These are phyloP conservation scores for Coemansia nantahalensis DNA, from an alignment of 192 early-diverging fungal genomes.

Conservation along the genomic window DNA sequence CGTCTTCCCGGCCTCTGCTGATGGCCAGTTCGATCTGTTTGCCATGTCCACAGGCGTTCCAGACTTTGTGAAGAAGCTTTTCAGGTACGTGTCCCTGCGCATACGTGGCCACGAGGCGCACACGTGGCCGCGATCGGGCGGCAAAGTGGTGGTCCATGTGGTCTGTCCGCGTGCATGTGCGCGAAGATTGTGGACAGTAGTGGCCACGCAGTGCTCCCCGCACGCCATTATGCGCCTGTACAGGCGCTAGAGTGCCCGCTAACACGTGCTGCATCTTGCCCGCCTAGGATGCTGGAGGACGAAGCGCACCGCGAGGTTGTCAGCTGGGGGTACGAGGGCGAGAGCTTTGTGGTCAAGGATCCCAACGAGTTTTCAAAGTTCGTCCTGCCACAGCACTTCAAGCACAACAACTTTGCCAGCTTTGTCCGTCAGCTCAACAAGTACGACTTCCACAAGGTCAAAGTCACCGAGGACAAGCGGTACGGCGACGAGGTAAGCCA, in stretches of 20 bases:
- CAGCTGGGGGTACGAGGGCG: conserved; percentile 77
- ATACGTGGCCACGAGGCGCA: too few relatives aligned
- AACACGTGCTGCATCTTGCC: too few relatives aligned
- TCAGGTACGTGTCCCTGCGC: conserved; percentile 32
- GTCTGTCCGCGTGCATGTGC: too few relatives aligned
- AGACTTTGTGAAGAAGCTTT: conserved; percentile 55
- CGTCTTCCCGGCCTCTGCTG: conserved; percentile 30
- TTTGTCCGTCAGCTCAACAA: conserved; percentile 89
- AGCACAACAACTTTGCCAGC: conserved; percentile 90
- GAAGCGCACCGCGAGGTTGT: conserved; percentile 51
- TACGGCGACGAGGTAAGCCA: conserved; percentile 51
- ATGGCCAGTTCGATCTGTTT: conserved; percentile 51
- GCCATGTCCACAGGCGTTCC: conserved; percentile 52
- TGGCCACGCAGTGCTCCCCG: too few relatives aligned
- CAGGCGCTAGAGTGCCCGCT: too few relatives aligned
- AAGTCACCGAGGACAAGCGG: conserved; percentile 49
- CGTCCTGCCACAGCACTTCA: conserved; percentile 83
- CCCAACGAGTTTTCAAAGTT: conserved; percentile 76
- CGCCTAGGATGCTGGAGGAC: conserved; percentile 54
- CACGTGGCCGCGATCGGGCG: too few relatives aligned
- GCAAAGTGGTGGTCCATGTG: too few relatives aligned
- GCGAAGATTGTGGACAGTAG: too few relatives aligned
- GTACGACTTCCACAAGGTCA: conserved; percentile 81
- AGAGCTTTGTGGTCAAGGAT: conserved; percentile 85
- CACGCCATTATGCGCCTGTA: too few relatives aligned